Evolutionary conservation across 2,329 filamentous ascomycete species (phyloP).

Genomic region (Aspergillus sp.): DNA sequence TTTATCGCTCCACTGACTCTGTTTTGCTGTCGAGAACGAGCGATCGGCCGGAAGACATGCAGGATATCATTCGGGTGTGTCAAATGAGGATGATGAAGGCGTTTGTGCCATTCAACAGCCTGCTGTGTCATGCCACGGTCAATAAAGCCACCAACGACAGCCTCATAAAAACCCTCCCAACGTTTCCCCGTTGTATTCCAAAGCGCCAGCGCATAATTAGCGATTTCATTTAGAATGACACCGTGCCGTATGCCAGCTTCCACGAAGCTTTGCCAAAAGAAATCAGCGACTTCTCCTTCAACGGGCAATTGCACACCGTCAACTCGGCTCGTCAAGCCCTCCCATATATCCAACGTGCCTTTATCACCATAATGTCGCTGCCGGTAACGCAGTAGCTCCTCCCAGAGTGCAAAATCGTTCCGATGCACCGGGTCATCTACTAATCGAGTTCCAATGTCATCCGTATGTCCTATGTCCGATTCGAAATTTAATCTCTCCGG

Average conservation of each 20-base stretch:
- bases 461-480: conserved; percentile 43
- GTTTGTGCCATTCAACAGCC: conserved; percentile 42
- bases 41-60: conserved; percentile 31
- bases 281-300: conserved; percentile 38
- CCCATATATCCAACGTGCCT: conserved; percentile 47
- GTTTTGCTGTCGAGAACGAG: conserved; percentile 22
- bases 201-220: conserved; percentile 44
- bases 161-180: conserved; percentile 40
- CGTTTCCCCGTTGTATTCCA: conserved; percentile 41
- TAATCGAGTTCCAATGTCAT: conserved; percentile 40
- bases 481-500: conserved; percentile 43
- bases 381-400: conserved; percentile 46
- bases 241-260: conserved; percentile 38
- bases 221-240: conserved; percentile 35
- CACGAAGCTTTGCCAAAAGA: conserved; percentile 47
- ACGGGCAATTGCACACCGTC: conserved; percentile 39
- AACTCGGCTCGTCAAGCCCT: conserved; percentile 37
- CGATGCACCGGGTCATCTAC: conserved; percentile 37
- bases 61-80: conserved; percentile 32
- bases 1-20: conserved; percentile 16
- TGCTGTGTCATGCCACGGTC: conserved; percentile 30
- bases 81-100: conserved; percentile 38
- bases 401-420: conserved; percentile 47
- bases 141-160: conserved; percentile 41
- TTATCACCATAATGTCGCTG: conserved; percentile 46